Base-by-base conservation (phyloP, 345 rosid species). In the Turritis glabra region DNA sequence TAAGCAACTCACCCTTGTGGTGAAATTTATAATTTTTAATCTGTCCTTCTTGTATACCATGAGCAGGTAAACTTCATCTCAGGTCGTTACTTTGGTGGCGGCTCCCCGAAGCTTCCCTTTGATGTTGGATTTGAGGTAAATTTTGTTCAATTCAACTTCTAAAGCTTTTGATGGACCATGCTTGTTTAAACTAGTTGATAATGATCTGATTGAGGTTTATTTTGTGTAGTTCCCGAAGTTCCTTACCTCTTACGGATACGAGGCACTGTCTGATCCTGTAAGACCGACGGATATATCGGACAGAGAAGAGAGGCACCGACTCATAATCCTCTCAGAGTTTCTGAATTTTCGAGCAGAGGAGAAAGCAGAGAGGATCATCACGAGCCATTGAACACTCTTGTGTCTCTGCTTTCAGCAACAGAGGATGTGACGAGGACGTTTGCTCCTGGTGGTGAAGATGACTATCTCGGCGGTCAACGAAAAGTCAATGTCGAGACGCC, bases 71-170 rank as follows among this genome's bases (percentile, higher is more conserved):
- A 94, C 86, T 91, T 90, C 85, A 94, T 97, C 85, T 87, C 98
- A 27, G 98, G 98, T 47, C 87, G 92, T 74, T 94, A 91, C 84
- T 94, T 93, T 67, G 29, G 75, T 37, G 94, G 94, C 21, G 78
- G 71, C 17, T 53, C 63, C 26, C 85, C 98, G 32, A 87, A 35
- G 76, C 95, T 91, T 79, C 98, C 98, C 7, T 86, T 94, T 71
- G 96, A 91, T 85, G 91, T 93, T 73, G 98, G 98, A 71, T 94
- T 94, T 80, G 98, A 94, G 96, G 98, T 91, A 70, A 1, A 23
- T 7, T 33, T 15, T 54, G 23, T 51, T 66, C 9, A 51, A 7
- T 40, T 53, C 23, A 29, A 22, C 44, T 62, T 47, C 15, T 59
- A 44, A 37, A 35, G 29, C 44, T 21, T 57, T 57, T 47, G 8